A percentile compares a stretch with the other conserved stretches of the same genome.
phyloP scores from a whole-genome alignment of 257 asterid genomes.

The Solanum commersonii region DNA sequence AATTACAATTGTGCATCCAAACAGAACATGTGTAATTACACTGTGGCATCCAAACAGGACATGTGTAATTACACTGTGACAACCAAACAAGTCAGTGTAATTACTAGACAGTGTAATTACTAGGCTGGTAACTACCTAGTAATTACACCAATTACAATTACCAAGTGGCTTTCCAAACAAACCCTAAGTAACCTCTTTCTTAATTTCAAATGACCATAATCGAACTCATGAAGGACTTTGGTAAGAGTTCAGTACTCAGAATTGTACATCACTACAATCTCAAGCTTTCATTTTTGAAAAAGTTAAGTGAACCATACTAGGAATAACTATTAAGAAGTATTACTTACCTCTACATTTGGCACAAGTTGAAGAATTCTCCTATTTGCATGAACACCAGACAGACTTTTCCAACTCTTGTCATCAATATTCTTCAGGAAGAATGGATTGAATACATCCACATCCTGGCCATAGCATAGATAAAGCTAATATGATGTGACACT shows the following conservation, averaged over 20 bases:
- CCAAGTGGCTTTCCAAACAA: no score
- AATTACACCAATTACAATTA: no score
- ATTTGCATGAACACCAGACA: conserved; percentile 48
- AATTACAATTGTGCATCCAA: no score
- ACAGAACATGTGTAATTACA: no score
- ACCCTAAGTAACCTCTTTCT: background rate
- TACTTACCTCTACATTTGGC: conserved; percentile 38
- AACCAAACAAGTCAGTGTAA: no score
- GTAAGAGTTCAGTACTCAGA: background rate
- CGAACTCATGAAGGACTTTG: background rate
- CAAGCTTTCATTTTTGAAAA: background rate
- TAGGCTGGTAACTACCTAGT: no score
- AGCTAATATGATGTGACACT: background rate
- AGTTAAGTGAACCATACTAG: background rate
- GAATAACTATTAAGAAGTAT: background rate
- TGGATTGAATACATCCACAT: conserved; percentile 38
- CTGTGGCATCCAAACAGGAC: no score
- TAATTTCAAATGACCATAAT: background rate
- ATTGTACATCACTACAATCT: background rate
- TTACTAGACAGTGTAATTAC: no score
- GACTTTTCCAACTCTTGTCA: conserved; percentile 46
- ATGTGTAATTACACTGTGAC: no score
- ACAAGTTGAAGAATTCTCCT: conserved; percentile 30
- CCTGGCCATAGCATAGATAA: conserved; percentile 10
- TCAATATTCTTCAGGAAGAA: conserved; percentile 36